phyloP scores from a whole-genome alignment of 2,329 filamentous ascomycete genomes.

The Neobulgaria alba region DNA sequence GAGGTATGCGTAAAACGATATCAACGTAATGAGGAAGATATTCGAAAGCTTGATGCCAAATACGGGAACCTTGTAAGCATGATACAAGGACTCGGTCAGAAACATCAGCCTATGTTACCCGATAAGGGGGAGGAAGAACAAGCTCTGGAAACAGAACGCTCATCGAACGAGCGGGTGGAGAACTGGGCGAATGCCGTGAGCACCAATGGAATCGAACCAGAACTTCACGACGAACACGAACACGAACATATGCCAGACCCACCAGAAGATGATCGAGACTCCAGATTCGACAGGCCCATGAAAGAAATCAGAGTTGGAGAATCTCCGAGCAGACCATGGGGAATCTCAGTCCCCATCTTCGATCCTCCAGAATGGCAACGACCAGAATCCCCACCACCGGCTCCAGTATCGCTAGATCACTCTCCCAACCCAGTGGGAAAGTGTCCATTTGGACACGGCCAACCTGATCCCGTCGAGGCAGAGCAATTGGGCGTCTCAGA shows the following conservation, averaged over 20 bases:
- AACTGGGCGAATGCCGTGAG: conserved; percentile 78
- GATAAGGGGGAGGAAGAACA: conserved; percentile 38
- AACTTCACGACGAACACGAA: conserved; percentile 29
- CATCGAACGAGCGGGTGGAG: conserved; percentile 55
- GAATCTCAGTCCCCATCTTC: conserved; percentile 68
- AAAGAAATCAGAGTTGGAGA: conserved; percentile 91
- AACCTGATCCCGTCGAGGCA: conserved; percentile 7
- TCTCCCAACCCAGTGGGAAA: conserved; percentile 35
- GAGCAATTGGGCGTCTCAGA: conserved; percentile 6
- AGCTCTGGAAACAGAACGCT: conserved; percentile 1
- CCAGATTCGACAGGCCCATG: conserved; percentile 74
- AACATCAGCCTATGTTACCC: conserved; percentile 81
- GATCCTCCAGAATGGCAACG: conserved; percentile 33
- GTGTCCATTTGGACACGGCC: conserved; percentile 43
- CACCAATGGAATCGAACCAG: conserved; percentile 38
- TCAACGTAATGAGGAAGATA: conserved; percentile 76
- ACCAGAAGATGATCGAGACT: conserved; percentile 48
- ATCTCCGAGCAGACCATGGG: conserved; percentile 88
- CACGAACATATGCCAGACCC: not conserved
- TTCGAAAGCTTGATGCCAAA: conserved; percentile 84
- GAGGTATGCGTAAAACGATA: conserved; percentile 87
- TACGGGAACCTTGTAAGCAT: conserved; percentile 81
- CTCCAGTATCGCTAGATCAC: conserved; percentile 32
- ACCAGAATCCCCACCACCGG: conserved; percentile 48
- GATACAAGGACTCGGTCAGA: conserved; percentile 81